Conservation (phyloP, 768 basidiomycete genomes). For the Phlegmacium glaucopus region DNA sequence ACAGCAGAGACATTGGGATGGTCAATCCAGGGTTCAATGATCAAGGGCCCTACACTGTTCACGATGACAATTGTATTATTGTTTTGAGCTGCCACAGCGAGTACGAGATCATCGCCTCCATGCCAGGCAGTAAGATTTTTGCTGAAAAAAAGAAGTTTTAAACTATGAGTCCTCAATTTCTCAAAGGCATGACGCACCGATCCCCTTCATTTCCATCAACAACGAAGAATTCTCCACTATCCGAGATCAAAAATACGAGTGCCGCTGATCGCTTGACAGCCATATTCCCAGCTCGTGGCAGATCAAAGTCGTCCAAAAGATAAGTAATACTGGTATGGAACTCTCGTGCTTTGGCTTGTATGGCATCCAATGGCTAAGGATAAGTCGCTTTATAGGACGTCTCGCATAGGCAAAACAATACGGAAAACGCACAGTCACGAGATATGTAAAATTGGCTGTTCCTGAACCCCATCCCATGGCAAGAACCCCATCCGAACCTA, state of each 20-base stretch:
- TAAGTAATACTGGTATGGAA: constrained; percentile 66
- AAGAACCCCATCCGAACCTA: constrained; percentile 64
- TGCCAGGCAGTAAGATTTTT: constrained; percentile 37
- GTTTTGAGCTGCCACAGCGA: constrained; percentile 61
- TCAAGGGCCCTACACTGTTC: constrained; percentile 60
- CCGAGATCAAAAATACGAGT: constrained; percentile 77
- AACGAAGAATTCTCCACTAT: constrained; percentile 80
- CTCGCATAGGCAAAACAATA: background rate
- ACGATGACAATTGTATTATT: constrained; percentile 72
- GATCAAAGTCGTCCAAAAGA: constrained; percentile 69
- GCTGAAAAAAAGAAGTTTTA: background rate
- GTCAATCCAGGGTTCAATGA: constrained; percentile 65
- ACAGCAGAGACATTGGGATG: constrained; percentile 72
- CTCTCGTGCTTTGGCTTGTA: constrained; percentile 66
- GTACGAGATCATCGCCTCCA: constrained; percentile 67
- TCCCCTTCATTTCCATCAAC: constrained; percentile 81
- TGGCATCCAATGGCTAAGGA: constrained; percentile 70
- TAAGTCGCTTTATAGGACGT: background rate
- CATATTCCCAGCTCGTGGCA: constrained; percentile 42
- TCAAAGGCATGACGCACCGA: constrained; percentile 33
- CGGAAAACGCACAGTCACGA: constrained; percentile 55
- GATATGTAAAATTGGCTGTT: constrained; percentile 74
- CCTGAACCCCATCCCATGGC: constrained; percentile 95
- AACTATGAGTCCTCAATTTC: background rate
- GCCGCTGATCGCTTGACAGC: constrained; percentile 56